Conservation (phyloP, 192 early-diverging fungal species). For the Entophlyctis luteolus region DNA sequence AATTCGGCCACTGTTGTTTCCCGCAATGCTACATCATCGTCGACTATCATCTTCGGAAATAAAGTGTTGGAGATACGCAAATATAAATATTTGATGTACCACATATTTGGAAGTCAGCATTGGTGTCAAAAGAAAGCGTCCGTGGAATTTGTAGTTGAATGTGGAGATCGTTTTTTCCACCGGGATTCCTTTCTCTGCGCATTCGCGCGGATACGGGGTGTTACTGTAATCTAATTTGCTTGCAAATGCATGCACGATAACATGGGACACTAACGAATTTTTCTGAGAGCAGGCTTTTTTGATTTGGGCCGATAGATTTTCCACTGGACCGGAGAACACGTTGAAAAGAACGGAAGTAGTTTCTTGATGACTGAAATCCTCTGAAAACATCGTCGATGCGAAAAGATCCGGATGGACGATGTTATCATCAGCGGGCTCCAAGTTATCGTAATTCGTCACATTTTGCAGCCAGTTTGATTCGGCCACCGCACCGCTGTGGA, state of each 20-base stretch:
- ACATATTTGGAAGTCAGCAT: background rate
- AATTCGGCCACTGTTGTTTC: background rate
- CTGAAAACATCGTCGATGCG: background rate
- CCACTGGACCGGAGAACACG: background rate
- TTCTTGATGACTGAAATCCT: background rate
- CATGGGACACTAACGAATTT: background rate
- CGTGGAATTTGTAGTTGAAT: constrained; percentile 23
- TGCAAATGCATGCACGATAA: background rate
- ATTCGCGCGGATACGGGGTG: background rate
- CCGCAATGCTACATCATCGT: constrained; percentile 15
- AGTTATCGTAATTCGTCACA: background rate
- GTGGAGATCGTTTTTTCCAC: background rate
- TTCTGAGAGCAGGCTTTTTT: background rate
- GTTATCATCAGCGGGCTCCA: background rate
- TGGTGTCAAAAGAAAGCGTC: constrained; percentile 12
- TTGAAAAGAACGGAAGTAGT: background rate
- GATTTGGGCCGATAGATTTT: background rate
- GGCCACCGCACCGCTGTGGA: too few relatives aligned
- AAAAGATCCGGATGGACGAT: background rate
- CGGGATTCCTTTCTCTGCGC: background rate
- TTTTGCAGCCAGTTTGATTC: too few relatives aligned
- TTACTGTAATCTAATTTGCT: too few relatives aligned
- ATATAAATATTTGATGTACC: constrained; percentile 8
- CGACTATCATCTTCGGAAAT: constrained; percentile 23
- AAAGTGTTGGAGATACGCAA: too few relatives aligned